These are phyloP conservation scores for Coniella lustricola DNA, from an alignment of 2,329 filamentous ascomycete species.

Conservation along the genomic window DNA sequence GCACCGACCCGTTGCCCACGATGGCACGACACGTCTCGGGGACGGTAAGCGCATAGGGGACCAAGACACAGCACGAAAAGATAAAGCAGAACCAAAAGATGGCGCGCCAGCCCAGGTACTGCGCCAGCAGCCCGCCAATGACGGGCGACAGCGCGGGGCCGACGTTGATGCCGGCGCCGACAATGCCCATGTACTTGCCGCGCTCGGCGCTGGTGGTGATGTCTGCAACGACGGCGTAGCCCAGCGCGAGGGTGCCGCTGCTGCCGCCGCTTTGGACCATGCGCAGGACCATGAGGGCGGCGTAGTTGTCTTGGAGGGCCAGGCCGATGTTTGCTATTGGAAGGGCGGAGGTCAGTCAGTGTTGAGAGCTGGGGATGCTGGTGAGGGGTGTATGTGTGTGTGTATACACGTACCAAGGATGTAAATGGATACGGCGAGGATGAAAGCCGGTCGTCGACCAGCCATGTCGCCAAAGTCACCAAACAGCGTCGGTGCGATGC, in stretches of 20 bases:
- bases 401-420: conserved; percentile 25
- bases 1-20: conserved; percentile 56
- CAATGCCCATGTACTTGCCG: conserved; percentile 65
- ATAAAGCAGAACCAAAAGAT: conserved; percentile 66
- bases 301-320: conserved; percentile 49
- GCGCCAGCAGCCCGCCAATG: conserved; percentile 55
- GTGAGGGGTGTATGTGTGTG: neutral
- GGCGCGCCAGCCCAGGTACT: conserved; percentile 60
- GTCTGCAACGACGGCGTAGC: conserved; percentile 66
- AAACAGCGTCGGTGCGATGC: conserved; percentile 52
- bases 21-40: conserved; percentile 55
- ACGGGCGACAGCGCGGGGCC: conserved; percentile 51
- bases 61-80: conserved; percentile 39
- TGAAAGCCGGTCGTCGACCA: conserved; percentile 55
- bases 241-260: conserved; percentile 63
- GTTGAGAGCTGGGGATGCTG: neutral
- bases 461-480: conserved; percentile 55
- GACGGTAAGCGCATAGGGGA: conserved; percentile 48
- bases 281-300: conserved; percentile 52
- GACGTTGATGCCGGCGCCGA: conserved; percentile 52
- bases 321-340: conserved; percentile 48
- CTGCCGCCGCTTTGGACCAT: conserved; percentile 58
- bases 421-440: conserved; percentile 51
- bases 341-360: neutral
- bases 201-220: conserved; percentile 61